phyloP scores from a whole-genome alignment of 257 asterid genomes.

The Leonotis leonurus region DNA sequence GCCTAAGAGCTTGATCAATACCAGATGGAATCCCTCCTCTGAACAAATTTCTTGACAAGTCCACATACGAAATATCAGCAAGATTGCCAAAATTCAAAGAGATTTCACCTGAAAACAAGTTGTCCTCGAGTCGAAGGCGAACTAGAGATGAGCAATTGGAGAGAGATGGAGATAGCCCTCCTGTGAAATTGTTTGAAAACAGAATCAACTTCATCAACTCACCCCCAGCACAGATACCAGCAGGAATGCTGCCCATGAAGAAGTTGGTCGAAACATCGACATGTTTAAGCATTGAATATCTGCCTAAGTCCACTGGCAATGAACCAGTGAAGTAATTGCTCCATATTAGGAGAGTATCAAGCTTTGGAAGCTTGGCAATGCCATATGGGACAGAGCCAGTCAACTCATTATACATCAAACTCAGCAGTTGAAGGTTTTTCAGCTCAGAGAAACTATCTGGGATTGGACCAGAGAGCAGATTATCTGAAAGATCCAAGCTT shows the following conservation, averaged over 20 bases:
- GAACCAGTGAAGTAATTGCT: constrained; percentile 76
- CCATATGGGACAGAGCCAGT: constrained; percentile 75
- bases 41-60: constrained; percentile 71
- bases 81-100: constrained; percentile 47
- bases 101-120: constrained; percentile 70
- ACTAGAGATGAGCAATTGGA: constrained; percentile 76
- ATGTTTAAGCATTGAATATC: constrained; percentile 50
- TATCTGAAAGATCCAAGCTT: constrained; percentile 98
- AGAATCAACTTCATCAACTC: constrained; percentile 54
- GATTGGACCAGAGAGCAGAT: constrained; percentile 62
- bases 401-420: constrained; percentile 84
- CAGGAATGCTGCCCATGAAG: constrained; percentile 61
- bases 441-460: constrained; percentile 79
- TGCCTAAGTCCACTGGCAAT: constrained; percentile 67
- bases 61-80: constrained; percentile 53
- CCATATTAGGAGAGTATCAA: constrained; percentile 84
- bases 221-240: constrained; percentile 60
- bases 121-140: constrained; percentile 85
- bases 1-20: constrained; percentile 39
- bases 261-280: constrained; percentile 82
- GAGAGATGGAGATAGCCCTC: constrained; percentile 66
- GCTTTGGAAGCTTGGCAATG: constrained; percentile 65
- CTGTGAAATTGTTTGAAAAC: constrained; percentile 75
- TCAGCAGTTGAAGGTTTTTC: constrained; percentile 57
- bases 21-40: constrained; percentile 58